These are phyloP conservation scores for Monosporascus cannonballus DNA, from an alignment of 2,329 filamentous ascomycete genomes.

Conservation along the genomic window DNA sequence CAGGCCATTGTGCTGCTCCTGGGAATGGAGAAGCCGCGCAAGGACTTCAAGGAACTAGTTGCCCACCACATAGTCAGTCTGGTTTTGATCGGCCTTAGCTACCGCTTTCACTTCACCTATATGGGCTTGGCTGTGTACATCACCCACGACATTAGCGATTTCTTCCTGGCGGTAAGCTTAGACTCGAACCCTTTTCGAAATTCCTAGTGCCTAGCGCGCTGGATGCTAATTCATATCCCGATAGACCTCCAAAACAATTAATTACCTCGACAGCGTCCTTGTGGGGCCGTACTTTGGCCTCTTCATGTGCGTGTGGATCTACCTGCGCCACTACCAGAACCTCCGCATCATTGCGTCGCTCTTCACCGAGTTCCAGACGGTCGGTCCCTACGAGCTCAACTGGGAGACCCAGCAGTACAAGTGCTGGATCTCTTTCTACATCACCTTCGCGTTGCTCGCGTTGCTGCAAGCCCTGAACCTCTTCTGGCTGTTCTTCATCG, in stretches of 20 bases:
- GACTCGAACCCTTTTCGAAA: too few relatives aligned
- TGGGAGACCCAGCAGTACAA: constrained; percentile 76
- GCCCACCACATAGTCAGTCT: constrained; percentile 88
- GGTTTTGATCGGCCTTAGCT: constrained; percentile 76
- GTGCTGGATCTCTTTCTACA: constrained; percentile 62
- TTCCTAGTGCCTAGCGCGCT: background rate
- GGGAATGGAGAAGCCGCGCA: constrained; percentile 85
- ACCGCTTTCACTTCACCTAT: constrained; percentile 95
- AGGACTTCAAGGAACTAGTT: constrained; percentile 92
- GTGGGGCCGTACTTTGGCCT: constrained; percentile 79
- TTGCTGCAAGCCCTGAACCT: constrained; percentile 69
- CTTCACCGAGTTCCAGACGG: constrained; percentile 66
- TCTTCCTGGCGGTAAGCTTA: constrained; percentile 78
- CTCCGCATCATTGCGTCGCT: constrained; percentile 69
- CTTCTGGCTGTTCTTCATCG: constrained; percentile 76
- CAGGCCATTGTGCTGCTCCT: constrained; percentile 83
- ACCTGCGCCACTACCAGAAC: constrained; percentile 82
- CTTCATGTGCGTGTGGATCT: constrained; percentile 82
- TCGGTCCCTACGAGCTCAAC: constrained; percentile 70
- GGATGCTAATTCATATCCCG: constrained; percentile 10
- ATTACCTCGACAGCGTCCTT: constrained; percentile 76
- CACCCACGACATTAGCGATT: constrained; percentile 90
- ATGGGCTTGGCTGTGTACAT: constrained; percentile 92
- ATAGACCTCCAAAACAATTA: constrained; percentile 83
- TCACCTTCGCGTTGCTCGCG: constrained; percentile 59